phyloP scores from a whole-genome alignment of 495 filamentous ascomycete genomes.

The Penicillium crystallinum region DNA sequence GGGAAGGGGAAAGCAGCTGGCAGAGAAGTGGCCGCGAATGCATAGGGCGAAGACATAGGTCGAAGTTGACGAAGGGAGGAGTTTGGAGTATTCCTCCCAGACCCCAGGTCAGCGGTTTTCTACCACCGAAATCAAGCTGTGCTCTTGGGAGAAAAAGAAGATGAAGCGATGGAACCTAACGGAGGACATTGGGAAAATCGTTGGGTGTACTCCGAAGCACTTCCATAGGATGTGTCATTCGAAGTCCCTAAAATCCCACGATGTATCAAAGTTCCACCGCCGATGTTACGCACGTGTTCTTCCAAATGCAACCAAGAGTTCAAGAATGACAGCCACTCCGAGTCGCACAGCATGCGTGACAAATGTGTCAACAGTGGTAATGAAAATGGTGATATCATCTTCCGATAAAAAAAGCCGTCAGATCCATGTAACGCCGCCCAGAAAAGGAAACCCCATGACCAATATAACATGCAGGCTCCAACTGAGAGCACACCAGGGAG shows the following conservation, averaged over 20 bases:
- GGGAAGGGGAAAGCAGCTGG: constrained; percentile 10
- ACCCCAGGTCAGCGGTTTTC: constrained; percentile 1
- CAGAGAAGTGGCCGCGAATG: constrained; percentile 7
- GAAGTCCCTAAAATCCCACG: background rate
- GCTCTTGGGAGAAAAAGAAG: background rate
- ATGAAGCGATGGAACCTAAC: background rate
- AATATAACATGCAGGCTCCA: constrained; percentile 37
- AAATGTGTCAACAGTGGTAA: constrained; percentile 41
- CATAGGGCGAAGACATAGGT: constrained; percentile 11
- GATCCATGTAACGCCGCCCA: constrained; percentile 44
- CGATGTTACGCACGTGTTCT: background rate
- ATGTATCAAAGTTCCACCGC: background rate
- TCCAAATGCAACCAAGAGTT: constrained; percentile 12
- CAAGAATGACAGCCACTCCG: constrained; percentile 21
- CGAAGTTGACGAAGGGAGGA: constrained; percentile 2
- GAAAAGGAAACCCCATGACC: constrained; percentile 30
- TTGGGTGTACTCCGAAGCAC: background rate
- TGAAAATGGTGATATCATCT: constrained; percentile 35
- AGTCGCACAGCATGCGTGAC: constrained; percentile 41
- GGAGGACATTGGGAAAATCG: background rate
- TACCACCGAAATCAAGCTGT: constrained; percentile 8
- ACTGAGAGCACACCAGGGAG: constrained; percentile 32
- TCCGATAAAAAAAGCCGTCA: constrained; percentile 39
- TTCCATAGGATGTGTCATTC: background rate
- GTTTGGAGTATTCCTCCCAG: constrained; percentile 11